A percentile compares a stretch with the other conserved stretches of the same genome.
These are phyloP conservation scores for Phytopythium mirpurense DNA, from an alignment of 352 stramenopile genomes.

Conservation along the genomic window DNA sequence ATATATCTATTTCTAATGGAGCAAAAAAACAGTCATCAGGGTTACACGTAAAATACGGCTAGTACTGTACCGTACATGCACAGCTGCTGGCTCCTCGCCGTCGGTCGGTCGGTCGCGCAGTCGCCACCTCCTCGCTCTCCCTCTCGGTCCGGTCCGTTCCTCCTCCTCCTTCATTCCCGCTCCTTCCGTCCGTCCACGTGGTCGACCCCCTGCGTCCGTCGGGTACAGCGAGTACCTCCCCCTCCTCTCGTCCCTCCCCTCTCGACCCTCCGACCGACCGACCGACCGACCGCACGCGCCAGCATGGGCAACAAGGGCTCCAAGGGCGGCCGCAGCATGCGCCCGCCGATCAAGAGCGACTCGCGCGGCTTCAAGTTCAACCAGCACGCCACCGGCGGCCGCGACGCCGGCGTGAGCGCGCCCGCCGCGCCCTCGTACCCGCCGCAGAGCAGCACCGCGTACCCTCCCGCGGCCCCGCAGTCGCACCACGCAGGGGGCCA, in stretches of 20 bases:
- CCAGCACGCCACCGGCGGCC: slow-evolving; percentile 35
- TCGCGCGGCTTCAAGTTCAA: slow-evolving; percentile 76
- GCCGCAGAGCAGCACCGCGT: slow-evolving; percentile 14
- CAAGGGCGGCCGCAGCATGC: slow-evolving; percentile 60
- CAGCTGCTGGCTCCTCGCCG: no score
- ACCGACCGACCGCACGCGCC: no score
- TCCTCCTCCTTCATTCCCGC: no score
- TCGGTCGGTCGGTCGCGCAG: background rate
- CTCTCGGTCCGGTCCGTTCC: no score
- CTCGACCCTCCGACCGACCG: no score
- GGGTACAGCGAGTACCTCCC: no score
- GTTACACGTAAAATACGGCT: no score
- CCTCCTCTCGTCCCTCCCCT: slow-evolving; percentile 1
- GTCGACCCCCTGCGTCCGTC: slow-evolving; percentile 6
- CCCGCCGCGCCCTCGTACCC: slow-evolving; percentile 60
- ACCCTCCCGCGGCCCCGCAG: slow-evolving; percentile 22
- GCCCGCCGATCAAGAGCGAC: slow-evolving; percentile 81
- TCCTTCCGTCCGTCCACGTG: slow-evolving; percentile 25
- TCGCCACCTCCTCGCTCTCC: background rate
- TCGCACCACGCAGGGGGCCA: background rate
- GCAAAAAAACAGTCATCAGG: no score
- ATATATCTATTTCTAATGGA: no score
- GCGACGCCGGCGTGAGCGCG: slow-evolving; percentile 67
- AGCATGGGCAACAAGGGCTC: slow-evolving; percentile 84
- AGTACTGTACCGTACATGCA: no score